Percentiles rank a stretch among this genome's conserved stretches.
Conservation (phyloP, 2,329 filamentous ascomycete genomes). For the Calonectria naviculata region DNA sequence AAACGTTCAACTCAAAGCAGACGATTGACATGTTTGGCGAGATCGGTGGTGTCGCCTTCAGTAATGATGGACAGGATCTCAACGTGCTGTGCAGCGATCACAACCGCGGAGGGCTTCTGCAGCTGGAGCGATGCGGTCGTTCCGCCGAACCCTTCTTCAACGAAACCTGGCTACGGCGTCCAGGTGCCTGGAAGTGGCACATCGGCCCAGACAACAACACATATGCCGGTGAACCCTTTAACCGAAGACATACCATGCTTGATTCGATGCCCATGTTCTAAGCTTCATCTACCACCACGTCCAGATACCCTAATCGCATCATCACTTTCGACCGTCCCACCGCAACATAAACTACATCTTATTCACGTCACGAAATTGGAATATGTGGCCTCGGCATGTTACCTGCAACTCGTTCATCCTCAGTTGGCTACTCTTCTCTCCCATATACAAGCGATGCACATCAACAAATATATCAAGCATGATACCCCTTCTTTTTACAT, state of each 20-base stretch:
- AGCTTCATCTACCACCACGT: neutral
- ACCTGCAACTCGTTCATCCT: neutral
- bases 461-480: slow-evolving; percentile 5
- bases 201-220: slow-evolving; percentile 13
- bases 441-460: neutral
- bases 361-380: too few species aligned
- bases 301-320: neutral
- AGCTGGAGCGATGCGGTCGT: slow-evolving; percentile 62
- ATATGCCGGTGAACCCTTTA: slow-evolving; percentile 24
- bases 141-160: slow-evolving; percentile 40
- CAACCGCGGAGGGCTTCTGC: slow-evolving; percentile 73
- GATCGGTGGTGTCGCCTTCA: slow-evolving; percentile 75
- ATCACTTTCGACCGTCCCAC: neutral
- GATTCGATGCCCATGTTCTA: slow-evolving; percentile 23
- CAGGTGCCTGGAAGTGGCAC: slow-evolving; percentile 23
- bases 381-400: neutral
- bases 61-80: slow-evolving; percentile 75
- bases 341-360: neutral
- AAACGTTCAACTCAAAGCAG: slow-evolving; percentile 73
- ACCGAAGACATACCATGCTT: slow-evolving; percentile 28
- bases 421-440: neutral
- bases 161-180: slow-evolving; percentile 29
- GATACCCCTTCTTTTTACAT: slow-evolving; percentile 12
- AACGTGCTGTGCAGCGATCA: slow-evolving; percentile 75
- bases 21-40: slow-evolving; percentile 81